Base-by-base conservation (phyloP, 129 eudicot genomes). In the Artemisia argyi region DNA sequence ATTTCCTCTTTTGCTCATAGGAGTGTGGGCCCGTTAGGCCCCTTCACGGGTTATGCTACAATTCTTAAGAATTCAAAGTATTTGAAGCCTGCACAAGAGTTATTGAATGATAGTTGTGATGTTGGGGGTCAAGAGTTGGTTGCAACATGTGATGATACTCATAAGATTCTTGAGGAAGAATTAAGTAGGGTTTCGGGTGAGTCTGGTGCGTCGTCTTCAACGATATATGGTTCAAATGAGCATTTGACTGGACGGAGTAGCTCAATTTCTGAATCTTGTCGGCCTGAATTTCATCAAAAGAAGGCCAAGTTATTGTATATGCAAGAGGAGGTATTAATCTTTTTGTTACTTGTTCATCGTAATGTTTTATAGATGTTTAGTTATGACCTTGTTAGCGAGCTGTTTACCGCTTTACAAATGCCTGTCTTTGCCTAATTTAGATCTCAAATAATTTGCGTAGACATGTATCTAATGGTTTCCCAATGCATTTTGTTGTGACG, bases 11-110 rank as follows among this genome's bases (percentile, higher is more conserved):
- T 78, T 20, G 55, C 78, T 24, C 81, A 81, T 66, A 76, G 87
- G 61, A 73, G 32, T 49, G 69, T 73, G 0, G 98, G 95, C 44
- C 98, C 98, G 0, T 84, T 87, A 0, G 98, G 98, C 20, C 98
- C 98, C 1, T 93, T 89, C 64, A 93, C 98, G 0, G 98, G 98
- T 2, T 93, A 93, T 11, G 84, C 98, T 0, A 82, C 90, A 0
- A 85, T 93, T 53, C 80, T 93, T n/a, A 81, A 71, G 75, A 76
- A 85, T 53, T 93, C 98, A 0, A 93, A 78, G 75, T 93, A 83
- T 69, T 79, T 93, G 78, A 87, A 73, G 78, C 98, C 96, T 10
- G 91, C 98, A 14, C 85, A 87, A 56, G 81, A 79, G 49, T 61
- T 93, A 20, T 67, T 93, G 87, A 84, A 82, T 58, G 90, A 93